phyloP scores from a whole-genome alignment of 2,329 filamentous ascomycete species.

The Arachnopeziza araneosa region DNA sequence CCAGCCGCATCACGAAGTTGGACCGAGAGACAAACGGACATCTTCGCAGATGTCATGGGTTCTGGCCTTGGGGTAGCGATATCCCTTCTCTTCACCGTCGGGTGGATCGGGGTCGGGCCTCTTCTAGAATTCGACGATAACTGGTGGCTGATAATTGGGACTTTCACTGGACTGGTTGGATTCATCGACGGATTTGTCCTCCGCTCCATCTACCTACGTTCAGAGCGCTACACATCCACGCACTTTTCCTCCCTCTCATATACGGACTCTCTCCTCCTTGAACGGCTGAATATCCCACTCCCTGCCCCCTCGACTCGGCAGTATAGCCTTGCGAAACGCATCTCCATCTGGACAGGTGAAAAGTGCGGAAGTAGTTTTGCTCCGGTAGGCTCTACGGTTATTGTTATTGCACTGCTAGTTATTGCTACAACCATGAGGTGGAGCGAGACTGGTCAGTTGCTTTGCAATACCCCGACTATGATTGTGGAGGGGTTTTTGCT shows the following conservation, averaged over 20 bases:
- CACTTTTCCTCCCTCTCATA: conserved; percentile 22
- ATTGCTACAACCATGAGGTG: conserved; percentile 6
- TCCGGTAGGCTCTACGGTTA: not conserved
- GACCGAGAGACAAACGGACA: conserved; percentile 36
- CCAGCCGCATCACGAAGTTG: conserved; percentile 29
- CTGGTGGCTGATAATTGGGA: conserved; percentile 45
- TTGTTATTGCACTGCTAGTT: conserved; percentile 2
- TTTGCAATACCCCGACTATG: conserved; percentile 12
- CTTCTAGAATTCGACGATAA: conserved; percentile 36
- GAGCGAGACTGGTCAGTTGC: conserved; percentile 8
- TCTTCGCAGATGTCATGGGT: conserved; percentile 39
- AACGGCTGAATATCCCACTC: not conserved
- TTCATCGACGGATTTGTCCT: conserved; percentile 41
- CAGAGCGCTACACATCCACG: conserved; percentile 14
- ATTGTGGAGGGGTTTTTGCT: conserved; percentile 11
- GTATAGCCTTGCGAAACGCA: not conserved
- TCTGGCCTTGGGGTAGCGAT: conserved; percentile 36
- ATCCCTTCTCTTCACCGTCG: conserved; percentile 32
- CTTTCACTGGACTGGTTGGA: conserved; percentile 42
- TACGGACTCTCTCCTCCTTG: conserved; percentile 19
- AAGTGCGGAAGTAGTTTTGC: not conserved
- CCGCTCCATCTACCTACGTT: conserved; percentile 36
- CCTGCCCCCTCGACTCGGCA: not conserved
- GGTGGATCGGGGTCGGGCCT: conserved; percentile 37
- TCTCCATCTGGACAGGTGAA: not conserved